Conservation (phyloP, 1,139 yeast genomes). For the Pichia sp. region DNA sequence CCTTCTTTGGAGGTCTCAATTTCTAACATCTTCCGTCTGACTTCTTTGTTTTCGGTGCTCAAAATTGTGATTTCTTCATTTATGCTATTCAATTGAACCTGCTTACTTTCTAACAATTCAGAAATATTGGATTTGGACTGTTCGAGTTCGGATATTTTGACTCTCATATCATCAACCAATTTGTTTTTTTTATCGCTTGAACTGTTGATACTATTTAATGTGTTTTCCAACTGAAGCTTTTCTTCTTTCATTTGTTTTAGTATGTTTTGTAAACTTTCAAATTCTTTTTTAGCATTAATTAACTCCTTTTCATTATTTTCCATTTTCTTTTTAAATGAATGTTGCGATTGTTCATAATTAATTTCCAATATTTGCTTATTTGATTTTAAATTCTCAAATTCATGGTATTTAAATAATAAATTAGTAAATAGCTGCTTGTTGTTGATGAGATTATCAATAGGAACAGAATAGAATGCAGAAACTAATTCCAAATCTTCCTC, state of each 20-base stretch:
- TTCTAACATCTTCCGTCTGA: conserved; percentile 36
- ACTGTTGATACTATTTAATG: background rate
- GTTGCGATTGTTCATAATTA: conserved; percentile 47
- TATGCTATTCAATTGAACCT: conserved; percentile 42
- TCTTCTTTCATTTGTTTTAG: conserved; percentile 29
- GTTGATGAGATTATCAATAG: conserved; percentile 24
- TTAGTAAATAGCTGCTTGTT: conserved; percentile 30
- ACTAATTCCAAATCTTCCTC: conserved; percentile 23
- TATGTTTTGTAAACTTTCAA: conserved; percentile 20
- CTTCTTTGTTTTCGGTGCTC: conserved; percentile 37
- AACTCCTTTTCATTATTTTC: conserved; percentile 32
- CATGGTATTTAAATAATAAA: conserved; percentile 40
- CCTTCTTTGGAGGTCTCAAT: conserved; percentile 26
- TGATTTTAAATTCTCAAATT: conserved; percentile 44
- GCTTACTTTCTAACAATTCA: conserved; percentile 39
- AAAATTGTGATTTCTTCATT: conserved; percentile 48
- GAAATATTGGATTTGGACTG: conserved; percentile 36
- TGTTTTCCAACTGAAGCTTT: conserved; percentile 26
- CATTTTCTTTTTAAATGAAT: conserved; percentile 32
- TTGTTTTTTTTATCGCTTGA: background rate
- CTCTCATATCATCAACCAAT: conserved; percentile 17
- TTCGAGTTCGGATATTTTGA: conserved; percentile 23
- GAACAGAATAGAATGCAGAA: conserved; percentile 35
- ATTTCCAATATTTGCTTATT: conserved; percentile 47
- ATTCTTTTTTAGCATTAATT: conserved; percentile 8